Conservation (phyloP, 2,329 filamentous ascomycete genomes). For the Colletotrichum lupini region DNA sequence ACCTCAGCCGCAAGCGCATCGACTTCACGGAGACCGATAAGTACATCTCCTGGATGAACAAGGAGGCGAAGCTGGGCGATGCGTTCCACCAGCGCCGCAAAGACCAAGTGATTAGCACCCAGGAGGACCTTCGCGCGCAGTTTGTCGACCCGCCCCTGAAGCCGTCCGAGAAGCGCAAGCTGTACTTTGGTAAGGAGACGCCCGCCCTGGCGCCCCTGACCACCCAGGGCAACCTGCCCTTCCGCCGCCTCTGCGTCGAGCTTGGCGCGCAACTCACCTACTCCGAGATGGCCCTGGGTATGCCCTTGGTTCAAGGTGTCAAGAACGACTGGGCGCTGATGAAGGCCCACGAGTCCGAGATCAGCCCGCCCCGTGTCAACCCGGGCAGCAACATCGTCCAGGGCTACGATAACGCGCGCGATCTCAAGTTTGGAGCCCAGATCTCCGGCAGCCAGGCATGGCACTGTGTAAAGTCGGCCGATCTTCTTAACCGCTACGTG, state of each 20-base stretch:
- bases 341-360: conserved; percentile 90
- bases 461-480: conserved; percentile 88
- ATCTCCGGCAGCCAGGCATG: conserved; percentile 94
- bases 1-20: conserved; percentile 78
- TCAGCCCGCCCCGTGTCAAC: conserved; percentile 75
- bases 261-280: conserved; percentile 94
- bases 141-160: conserved; percentile 89
- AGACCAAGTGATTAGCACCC: conserved; percentile 55
- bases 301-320: conserved; percentile 88
- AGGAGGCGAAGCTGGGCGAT: conserved; percentile 58
- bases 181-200: conserved; percentile 96
- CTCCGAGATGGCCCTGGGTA: conserved; percentile 96
- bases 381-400: conserved; percentile 69
- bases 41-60: conserved; percentile 82
- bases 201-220: conserved; percentile 94
- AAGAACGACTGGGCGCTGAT: conserved; percentile 95
- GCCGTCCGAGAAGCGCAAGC: conserved; percentile 90
- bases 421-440: conserved; percentile 91
- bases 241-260: conserved; percentile 88
- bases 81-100: conserved; percentile 52
- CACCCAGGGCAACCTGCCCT: conserved; percentile 96
- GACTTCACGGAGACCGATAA: conserved; percentile 78
- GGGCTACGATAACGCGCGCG: conserved; percentile 83
- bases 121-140: conserved; percentile 79
- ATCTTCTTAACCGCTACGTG: conserved; percentile 79